Evolutionary conservation across 2,329 filamentous ascomycete genomes (phyloP).

Genomic region (Ambrosiella cleistominuta): DNA sequence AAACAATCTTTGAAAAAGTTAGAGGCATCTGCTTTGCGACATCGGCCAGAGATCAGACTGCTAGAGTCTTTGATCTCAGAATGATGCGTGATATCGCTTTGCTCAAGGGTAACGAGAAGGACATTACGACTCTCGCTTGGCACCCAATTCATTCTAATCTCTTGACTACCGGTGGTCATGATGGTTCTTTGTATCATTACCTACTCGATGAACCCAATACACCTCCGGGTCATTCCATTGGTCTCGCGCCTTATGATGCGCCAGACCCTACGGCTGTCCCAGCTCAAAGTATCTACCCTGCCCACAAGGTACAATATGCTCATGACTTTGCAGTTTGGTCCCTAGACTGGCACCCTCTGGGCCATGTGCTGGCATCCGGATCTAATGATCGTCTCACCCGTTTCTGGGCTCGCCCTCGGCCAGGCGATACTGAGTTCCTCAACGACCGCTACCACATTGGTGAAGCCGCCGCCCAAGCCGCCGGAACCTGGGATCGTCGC

Average conservation of each 20-base stretch:
- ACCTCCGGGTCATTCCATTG: conserved; percentile 52
- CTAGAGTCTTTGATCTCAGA: conserved; percentile 80
- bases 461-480: conserved; percentile 74
- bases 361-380: conserved; percentile 85
- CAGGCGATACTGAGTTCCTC: conserved; percentile 68
- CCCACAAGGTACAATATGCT: conserved; percentile 70
- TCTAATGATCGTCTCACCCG: conserved; percentile 93
- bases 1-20: conserved; percentile 74
- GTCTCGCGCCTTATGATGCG: conserved; percentile 69
- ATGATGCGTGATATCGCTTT: conserved; percentile 98
- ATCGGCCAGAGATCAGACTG: conserved; percentile 81
- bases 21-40: conserved; percentile 77
- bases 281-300: conserved; percentile 80
- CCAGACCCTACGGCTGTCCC: conserved; percentile 63
- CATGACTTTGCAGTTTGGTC: conserved; percentile 97
- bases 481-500: conserved; percentile 82
- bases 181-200: conserved; percentile 83
- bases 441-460: conserved; percentile 93
- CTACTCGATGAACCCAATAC: conserved; percentile 89
- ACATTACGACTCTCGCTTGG: conserved; percentile 82
- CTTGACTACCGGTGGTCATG: conserved; percentile 75
- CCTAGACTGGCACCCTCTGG: conserved; percentile 90
- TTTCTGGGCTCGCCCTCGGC: conserved; percentile 85
- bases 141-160: conserved; percentile 83
- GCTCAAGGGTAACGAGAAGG: conserved; percentile 87